Evolutionary conservation across 257 asterid genomes (phyloP).

Genomic region (Solanum piurae): DNA sequence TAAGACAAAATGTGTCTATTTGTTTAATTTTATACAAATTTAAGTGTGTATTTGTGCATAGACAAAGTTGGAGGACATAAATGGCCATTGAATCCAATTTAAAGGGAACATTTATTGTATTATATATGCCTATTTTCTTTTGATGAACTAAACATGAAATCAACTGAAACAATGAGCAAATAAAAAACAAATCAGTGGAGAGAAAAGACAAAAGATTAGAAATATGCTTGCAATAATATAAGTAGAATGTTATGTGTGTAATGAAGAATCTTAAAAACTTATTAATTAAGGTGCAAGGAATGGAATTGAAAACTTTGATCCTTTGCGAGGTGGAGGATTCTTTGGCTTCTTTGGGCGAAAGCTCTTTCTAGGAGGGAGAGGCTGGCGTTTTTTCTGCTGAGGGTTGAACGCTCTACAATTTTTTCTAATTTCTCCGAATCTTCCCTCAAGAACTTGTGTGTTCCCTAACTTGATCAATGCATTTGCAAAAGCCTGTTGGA

Average conservation of each 20-base stretch:
- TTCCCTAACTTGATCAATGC: slow-evolving; percentile 16
- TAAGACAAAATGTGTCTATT: too few species aligned
- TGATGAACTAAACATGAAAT: neutral
- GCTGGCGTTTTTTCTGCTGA: neutral
- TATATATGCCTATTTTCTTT: neutral
- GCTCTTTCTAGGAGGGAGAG: neutral
- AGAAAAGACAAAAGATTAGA: neutral
- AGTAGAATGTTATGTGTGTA: too few species aligned
- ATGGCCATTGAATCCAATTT: too few species aligned
- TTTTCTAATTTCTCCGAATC: slow-evolving; percentile 16
- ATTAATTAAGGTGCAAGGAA: neutral
- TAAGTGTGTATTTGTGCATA: too few species aligned
- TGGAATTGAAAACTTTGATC: neutral
- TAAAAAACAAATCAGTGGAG: neutral
- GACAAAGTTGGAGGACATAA: too few species aligned
- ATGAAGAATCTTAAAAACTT: too few species aligned
- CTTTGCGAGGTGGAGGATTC: neutral
- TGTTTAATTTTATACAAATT: too few species aligned
- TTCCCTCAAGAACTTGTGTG: slow-evolving; percentile 14
- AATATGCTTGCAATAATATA: neutral
- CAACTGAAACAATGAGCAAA: neutral
- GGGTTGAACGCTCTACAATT: slow-evolving; percentile 14
- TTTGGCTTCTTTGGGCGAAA: neutral
- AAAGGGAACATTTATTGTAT: too few species aligned
- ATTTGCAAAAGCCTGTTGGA: neutral